Evolutionary conservation across 2,329 filamentous ascomycete species (phyloP).

Genomic region (Scolecobasidium constrictum): DNA sequence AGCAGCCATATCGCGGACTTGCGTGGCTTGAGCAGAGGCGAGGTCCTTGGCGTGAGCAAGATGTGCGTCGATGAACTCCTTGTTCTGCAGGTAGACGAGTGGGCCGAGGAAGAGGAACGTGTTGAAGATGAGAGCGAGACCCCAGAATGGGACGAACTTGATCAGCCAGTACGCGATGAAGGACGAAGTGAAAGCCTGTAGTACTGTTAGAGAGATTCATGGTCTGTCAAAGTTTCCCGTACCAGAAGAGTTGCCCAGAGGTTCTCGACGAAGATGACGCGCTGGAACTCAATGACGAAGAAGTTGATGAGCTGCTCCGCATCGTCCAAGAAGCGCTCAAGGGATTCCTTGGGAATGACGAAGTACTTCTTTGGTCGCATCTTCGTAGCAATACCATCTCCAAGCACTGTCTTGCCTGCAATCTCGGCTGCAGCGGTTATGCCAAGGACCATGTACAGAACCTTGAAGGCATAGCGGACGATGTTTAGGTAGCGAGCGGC

Average conservation of each 20-base stretch:
- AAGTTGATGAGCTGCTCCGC: conserved; percentile 56
- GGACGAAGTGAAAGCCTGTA: conserved; percentile 47
- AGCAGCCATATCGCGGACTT: conserved; percentile 48
- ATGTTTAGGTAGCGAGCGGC: conserved; percentile 52
- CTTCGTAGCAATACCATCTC: conserved; percentile 48
- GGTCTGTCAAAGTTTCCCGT: conserved; percentile 21
- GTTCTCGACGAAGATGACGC: conserved; percentile 56
- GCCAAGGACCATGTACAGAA: conserved; percentile 47
- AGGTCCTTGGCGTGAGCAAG: conserved; percentile 43
- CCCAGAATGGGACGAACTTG: conserved; percentile 56
- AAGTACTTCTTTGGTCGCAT: conserved; percentile 56
- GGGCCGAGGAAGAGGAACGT: conserved; percentile 47
- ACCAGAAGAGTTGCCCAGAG: conserved; percentile 48
- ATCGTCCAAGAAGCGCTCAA: conserved; percentile 51
- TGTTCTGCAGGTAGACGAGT: conserved; percentile 54
- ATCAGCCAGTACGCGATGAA: conserved; percentile 54
- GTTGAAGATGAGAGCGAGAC: conserved; percentile 46
- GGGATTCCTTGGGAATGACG: conserved; percentile 52
- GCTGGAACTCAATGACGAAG: conserved; percentile 57
- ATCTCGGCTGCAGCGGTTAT: conserved; percentile 48
- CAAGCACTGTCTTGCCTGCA: conserved; percentile 43
- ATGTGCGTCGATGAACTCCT: conserved; percentile 51
- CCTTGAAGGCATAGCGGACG: conserved; percentile 51
- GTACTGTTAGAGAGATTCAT: not conserved
- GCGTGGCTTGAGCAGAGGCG: conserved; percentile 46